Conservation (phyloP, 371 early-diverging fungal species). For the Zopfochytrium polystomum region DNA sequence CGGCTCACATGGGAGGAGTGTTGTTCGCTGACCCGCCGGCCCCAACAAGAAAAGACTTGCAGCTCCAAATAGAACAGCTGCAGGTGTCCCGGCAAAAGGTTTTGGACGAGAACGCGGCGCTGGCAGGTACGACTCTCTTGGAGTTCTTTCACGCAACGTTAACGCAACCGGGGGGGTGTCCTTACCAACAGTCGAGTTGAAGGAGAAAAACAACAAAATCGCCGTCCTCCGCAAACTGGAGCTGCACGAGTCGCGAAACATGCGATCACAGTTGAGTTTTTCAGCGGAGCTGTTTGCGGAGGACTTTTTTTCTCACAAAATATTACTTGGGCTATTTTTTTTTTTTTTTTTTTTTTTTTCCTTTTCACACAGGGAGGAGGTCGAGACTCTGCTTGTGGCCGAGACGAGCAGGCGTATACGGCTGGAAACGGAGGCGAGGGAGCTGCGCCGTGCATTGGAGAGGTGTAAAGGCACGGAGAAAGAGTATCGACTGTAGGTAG, state of each 20-base stretch:
- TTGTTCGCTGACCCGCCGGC: neutral
- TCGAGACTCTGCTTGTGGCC: slow-evolving; percentile 34
- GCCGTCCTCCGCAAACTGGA: slow-evolving; percentile 31
- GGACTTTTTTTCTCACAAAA: neutral
- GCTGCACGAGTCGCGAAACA: slow-evolving; percentile 5
- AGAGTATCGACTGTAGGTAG: slow-evolving; percentile 16
- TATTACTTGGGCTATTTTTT: too few species aligned
- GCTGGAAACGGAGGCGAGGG: slow-evolving; percentile 23
- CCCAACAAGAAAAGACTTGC: slow-evolving; percentile 11
- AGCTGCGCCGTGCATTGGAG: slow-evolving; percentile 16
- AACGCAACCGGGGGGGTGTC: neutral
- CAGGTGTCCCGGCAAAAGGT: slow-evolving; percentile 13
- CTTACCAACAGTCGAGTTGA: slow-evolving; percentile 28
- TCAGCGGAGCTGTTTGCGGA: neutral
- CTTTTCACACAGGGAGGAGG: slow-evolving; percentile 31
- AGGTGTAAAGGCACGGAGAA: slow-evolving; percentile 17
- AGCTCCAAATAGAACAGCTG: slow-evolving; percentile 21
- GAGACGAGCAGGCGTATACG: slow-evolving; percentile 36
- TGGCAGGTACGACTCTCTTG: slow-evolving; percentile 23
- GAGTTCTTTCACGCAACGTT: neutral
- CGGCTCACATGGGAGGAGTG: neutral
- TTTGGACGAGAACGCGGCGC: slow-evolving; percentile 16
- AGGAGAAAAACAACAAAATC: slow-evolving; percentile 37
- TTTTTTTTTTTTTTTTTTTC: neutral
- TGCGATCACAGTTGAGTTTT: slow-evolving; percentile 20